phyloP scores from a whole-genome alignment of 495 filamentous ascomycete genomes.

The Alectoria sarmentosa region DNA sequence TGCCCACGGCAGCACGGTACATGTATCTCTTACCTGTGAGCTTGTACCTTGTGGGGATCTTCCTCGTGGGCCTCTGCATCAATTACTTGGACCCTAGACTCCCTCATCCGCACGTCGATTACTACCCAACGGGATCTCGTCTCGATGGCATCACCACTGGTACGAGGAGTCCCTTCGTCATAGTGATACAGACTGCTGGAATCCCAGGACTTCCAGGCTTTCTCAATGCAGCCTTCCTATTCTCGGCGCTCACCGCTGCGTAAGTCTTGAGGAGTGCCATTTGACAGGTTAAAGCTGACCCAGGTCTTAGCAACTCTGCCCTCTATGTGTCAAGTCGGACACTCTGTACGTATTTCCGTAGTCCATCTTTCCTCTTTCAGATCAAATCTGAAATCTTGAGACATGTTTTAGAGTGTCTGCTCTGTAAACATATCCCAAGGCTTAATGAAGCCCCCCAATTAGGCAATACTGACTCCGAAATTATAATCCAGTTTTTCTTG shows the following conservation, averaged over 20 bases:
- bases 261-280: neutral
- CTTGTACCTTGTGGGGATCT: conserved; percentile 28
- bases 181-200: conserved; percentile 25
- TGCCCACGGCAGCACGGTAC: conserved; percentile 26
- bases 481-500: too few species aligned
- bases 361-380: too few species aligned
- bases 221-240: conserved; percentile 29
- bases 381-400: too few species aligned
- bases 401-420: too few species aligned
- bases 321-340: conserved; percentile 39
- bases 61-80: conserved; percentile 32
- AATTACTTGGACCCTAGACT: conserved; percentile 29
- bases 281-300: conserved; percentile 9
- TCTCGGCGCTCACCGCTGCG: conserved; percentile 28
- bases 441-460: too few species aligned
- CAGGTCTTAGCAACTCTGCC: conserved; percentile 30
- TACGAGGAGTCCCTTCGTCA: conserved; percentile 31
- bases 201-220: conserved; percentile 27
- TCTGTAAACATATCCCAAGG: too few species aligned
- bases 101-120: conserved; percentile 25
- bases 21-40: conserved; percentile 28
- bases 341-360: too few species aligned
- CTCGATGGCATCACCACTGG: conserved; percentile 20
- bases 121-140: conserved; percentile 18
- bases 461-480: too few species aligned